Conservation (phyloP, 441 rosid species). For the Pelargonium hybrid region DNA sequence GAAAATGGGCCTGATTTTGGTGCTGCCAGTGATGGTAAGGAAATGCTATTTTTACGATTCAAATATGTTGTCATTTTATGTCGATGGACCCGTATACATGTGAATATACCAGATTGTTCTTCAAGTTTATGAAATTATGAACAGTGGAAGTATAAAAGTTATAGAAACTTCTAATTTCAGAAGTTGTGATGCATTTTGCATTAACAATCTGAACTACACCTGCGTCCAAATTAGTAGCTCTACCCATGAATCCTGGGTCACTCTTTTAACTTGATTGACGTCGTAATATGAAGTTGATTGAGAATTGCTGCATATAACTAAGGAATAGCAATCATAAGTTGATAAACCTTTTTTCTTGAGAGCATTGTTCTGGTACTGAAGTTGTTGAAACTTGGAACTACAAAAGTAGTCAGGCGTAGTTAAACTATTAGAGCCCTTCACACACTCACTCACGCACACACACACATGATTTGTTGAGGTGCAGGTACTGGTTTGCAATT, state of each 20-base stretch:
- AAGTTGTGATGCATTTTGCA: neutral
- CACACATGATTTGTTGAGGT: too few relatives aligned
- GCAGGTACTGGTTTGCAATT: too few relatives aligned
- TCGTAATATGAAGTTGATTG: neutral
- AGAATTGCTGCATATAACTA: too few relatives aligned
- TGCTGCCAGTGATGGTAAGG: slow-evolving; percentile 91
- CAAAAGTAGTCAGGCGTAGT: too few relatives aligned
- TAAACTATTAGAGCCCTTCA: too few relatives aligned
- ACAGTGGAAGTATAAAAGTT: neutral
- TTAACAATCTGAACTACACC: neutral
- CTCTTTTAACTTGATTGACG: neutral
- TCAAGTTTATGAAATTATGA: neutral
- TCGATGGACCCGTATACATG: neutral
- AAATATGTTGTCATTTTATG: neutral
- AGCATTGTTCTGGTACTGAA: too few relatives aligned
- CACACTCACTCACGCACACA: too few relatives aligned
- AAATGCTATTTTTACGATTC: neutral
- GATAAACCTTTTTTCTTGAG: too few relatives aligned
- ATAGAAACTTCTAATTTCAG: neutral
- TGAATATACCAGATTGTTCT: neutral
- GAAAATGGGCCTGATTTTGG: slow-evolving; percentile 84
- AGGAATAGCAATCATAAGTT: too few relatives aligned
- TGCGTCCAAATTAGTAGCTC: neutral
- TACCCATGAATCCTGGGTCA: neutral
- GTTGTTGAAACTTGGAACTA: too few relatives aligned